A percentile compares a stretch with the other conserved stretches of the same genome.
Conservation (phyloP, 2,329 filamentous ascomycete species). For the Colletotrichum eleusines region DNA sequence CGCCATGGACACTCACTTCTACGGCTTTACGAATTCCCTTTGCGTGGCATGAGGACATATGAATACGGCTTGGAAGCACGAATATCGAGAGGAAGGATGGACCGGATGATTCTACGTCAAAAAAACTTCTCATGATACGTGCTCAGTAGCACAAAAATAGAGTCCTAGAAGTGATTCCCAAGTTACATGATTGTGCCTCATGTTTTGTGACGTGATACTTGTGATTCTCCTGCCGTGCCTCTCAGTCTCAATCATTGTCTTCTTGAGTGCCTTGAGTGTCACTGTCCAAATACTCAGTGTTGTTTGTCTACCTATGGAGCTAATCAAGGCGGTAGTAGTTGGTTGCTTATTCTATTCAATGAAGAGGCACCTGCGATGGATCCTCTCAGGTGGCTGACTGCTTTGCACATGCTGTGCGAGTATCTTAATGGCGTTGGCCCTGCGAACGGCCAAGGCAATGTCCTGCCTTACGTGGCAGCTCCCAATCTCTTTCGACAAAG, state of each 20-base stretch:
- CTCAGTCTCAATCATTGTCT: not conserved
- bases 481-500: no score
- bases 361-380: no score
- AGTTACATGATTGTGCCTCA: slow-evolving; percentile 23
- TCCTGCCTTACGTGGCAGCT: not conserved
- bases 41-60: slow-evolving; percentile 59
- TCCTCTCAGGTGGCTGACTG: no score
- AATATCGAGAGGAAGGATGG: slow-evolving; percentile 56
- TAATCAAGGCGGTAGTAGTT: no score
- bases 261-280: not conserved
- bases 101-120: slow-evolving; percentile 53
- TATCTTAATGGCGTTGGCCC: not conserved
- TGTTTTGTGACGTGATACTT: not conserved
- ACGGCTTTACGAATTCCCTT: slow-evolving; percentile 59
- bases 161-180: slow-evolving; percentile 52
- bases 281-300: no score
- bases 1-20: slow-evolving; percentile 53
- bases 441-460: not conserved
- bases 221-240: no score
- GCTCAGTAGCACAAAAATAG: slow-evolving; percentile 62
- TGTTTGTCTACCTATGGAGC: not conserved
- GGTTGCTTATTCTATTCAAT: not conserved
- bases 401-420: not conserved
- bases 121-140: slow-evolving; percentile 59
- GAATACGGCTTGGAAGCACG: slow-evolving; percentile 57